Evolutionary conservation across 2,329 filamentous ascomycete species (phyloP).

Genomic region (Bipolaris bicolor): DNA sequence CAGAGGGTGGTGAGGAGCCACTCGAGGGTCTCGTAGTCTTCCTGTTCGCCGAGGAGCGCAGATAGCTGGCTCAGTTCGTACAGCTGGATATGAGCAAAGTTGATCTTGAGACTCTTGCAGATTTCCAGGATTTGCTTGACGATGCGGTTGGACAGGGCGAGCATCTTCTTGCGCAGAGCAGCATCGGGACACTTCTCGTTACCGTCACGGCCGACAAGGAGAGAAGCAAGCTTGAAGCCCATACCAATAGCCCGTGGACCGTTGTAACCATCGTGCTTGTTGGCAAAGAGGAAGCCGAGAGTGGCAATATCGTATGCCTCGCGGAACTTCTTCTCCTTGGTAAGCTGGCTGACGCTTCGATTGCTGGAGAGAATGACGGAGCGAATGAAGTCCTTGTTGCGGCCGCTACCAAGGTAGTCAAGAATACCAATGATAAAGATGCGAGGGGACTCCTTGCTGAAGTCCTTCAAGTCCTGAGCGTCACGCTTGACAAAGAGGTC

Average conservation of each 20-base stretch:
- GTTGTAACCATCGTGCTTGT: slow-evolving; percentile 42
- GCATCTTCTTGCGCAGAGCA: slow-evolving; percentile 48
- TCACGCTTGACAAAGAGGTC: slow-evolving; percentile 39
- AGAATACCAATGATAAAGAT: slow-evolving; percentile 41
- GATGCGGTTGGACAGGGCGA: slow-evolving; percentile 50
- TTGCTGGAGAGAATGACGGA: slow-evolving; percentile 38
- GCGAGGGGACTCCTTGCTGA: slow-evolving; percentile 39
- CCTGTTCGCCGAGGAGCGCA: slow-evolving; percentile 52
- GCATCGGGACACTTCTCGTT: slow-evolving; percentile 40
- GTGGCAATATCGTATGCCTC: slow-evolving; percentile 46
- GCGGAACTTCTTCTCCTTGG: slow-evolving; percentile 39
- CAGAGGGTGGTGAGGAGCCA: slow-evolving; percentile 48
- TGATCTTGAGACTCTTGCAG: slow-evolving; percentile 50
- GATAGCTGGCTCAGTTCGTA: slow-evolving; percentile 53
- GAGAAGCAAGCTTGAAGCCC: slow-evolving; percentile 47
- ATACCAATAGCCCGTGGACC: slow-evolving; percentile 43
- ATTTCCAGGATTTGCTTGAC: slow-evolving; percentile 51
- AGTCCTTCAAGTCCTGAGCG: slow-evolving; percentile 33
- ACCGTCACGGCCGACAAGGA: slow-evolving; percentile 40
- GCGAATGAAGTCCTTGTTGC: slow-evolving; percentile 38
- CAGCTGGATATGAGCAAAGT: slow-evolving; percentile 51
- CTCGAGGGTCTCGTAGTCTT: slow-evolving; percentile 53
- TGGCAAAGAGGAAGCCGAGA: slow-evolving; percentile 42
- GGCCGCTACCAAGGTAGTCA: slow-evolving; percentile 38
- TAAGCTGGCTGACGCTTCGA: slow-evolving; percentile 31